phyloP scores from a whole-genome alignment of 2,329 filamentous ascomycete genomes.

The Dendryphion nanum region DNA sequence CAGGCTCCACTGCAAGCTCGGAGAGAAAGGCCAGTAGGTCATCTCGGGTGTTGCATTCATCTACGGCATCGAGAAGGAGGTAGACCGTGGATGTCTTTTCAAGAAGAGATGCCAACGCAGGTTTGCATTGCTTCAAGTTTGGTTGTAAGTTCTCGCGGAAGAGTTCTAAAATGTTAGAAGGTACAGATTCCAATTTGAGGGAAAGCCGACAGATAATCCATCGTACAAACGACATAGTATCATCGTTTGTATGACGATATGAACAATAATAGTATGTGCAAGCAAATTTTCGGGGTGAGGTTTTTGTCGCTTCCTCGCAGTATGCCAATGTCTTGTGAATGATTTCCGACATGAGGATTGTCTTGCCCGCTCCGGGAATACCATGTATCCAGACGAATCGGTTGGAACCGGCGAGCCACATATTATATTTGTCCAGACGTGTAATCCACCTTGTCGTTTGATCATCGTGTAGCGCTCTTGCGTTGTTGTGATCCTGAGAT shows the following conservation, averaged over 20 bases:
- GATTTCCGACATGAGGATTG: constrained; percentile 4
- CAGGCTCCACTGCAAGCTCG: not conserved
- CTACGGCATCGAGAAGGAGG: not conserved
- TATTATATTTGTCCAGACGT: not conserved
- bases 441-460: constrained; percentile 7
- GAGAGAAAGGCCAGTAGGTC: not conserved
- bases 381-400: constrained; percentile 3
- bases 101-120: not conserved
- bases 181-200: not conserved
- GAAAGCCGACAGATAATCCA: constrained; percentile 9
- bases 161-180: not conserved
- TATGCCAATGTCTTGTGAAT: constrained; percentile 1
- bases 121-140: not conserved
- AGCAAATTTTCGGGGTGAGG: not conserved
- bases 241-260: constrained; percentile 2
- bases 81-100: not conserved
- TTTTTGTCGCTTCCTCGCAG: not conserved
- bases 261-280: constrained; percentile 10
- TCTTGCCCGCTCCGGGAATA: constrained; percentile 6
- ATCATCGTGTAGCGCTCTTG: constrained; percentile 1
- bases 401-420: constrained; percentile 3
- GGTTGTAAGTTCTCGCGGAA: not conserved
- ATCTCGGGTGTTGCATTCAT: not conserved
- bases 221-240: constrained; percentile 2
- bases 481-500: constrained; percentile 3